Percentiles rank a stretch among this genome's conserved stretches.
These are phyloP conservation scores for Diplotaxis tenuifolia DNA, from an alignment of 345 rosid genomes.

Conservation along the genomic window DNA sequence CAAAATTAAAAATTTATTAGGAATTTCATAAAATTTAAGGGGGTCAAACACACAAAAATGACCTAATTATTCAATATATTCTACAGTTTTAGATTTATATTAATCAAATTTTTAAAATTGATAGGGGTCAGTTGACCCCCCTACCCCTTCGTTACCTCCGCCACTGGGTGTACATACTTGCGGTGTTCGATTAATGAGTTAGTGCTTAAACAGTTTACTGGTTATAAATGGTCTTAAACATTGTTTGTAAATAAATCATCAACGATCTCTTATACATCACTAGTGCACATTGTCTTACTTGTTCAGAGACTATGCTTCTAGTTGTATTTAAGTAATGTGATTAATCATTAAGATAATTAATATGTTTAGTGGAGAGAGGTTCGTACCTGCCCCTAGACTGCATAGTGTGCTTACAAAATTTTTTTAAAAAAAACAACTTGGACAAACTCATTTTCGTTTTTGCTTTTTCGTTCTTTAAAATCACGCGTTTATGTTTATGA, in stretches of 20 bases:
- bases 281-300: not conserved
- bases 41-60: too few relatives aligned
- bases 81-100: too few relatives aligned
- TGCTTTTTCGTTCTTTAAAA: not conserved
- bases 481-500: not conserved
- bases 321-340: constrained; percentile 1
- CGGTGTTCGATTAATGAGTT: too few relatives aligned
- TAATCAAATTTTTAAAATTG: too few relatives aligned
- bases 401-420: not conserved
- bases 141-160: too few relatives aligned
- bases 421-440: not conserved
- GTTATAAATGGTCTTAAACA: not conserved
- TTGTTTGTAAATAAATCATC: not conserved
- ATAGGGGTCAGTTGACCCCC: too few relatives aligned
- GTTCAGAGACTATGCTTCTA: not conserved
- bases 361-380: not conserved
- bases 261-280: not conserved
- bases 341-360: not conserved
- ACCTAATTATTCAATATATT: too few relatives aligned
- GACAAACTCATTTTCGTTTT: not conserved
- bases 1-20: too few relatives aligned
- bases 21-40: too few relatives aligned
- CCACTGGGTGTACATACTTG: too few relatives aligned
- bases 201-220: too few relatives aligned
- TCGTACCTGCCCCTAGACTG: not conserved